A percentile compares a stretch with the other conserved stretches of the same genome.
phyloP scores from a whole-genome alignment of 495 filamentous ascomycete genomes.

The Neurospora sp. region DNA sequence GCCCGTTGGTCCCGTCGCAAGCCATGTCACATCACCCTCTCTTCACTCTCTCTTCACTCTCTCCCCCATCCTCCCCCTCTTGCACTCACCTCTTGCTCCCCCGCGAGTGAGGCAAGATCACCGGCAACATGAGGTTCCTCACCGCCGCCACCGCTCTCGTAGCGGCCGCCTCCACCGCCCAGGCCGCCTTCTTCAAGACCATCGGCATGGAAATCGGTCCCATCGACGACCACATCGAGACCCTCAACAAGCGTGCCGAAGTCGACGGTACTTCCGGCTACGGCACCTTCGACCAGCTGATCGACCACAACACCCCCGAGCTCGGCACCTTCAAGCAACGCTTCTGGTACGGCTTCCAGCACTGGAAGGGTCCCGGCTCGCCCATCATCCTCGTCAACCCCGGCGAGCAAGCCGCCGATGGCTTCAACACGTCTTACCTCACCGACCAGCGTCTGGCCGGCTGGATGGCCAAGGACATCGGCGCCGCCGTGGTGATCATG shows the following conservation, averaged over 20 bases:
- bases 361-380: slow-evolving; percentile 22
- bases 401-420: slow-evolving; percentile 44
- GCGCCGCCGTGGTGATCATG: slow-evolving; percentile 46
- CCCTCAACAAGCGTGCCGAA: slow-evolving; percentile 15
- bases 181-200: slow-evolving; percentile 5
- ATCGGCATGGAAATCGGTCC: slow-evolving; percentile 17
- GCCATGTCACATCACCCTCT: not conserved
- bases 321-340: slow-evolving; percentile 26
- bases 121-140: not conserved
- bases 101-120: not conserved
- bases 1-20: not conserved
- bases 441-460: slow-evolving; percentile 34
- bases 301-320: slow-evolving; percentile 21
- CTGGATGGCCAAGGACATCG: slow-evolving; percentile 40
- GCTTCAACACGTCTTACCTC: slow-evolving; percentile 35
- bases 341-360: slow-evolving; percentile 23
- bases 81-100: not conserved
- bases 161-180: not conserved
- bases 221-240: slow-evolving; percentile 7
- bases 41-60: not conserved
- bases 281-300: slow-evolving; percentile 24
- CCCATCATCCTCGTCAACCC: slow-evolving; percentile 40
- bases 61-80: not conserved
- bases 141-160: slow-evolving; percentile 7
- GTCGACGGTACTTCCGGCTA: slow-evolving; percentile 15